Base-by-base conservation (phyloP, 1,284 basidiomycete genomes). In the Tilletiopsis washingtonensis region DNA sequence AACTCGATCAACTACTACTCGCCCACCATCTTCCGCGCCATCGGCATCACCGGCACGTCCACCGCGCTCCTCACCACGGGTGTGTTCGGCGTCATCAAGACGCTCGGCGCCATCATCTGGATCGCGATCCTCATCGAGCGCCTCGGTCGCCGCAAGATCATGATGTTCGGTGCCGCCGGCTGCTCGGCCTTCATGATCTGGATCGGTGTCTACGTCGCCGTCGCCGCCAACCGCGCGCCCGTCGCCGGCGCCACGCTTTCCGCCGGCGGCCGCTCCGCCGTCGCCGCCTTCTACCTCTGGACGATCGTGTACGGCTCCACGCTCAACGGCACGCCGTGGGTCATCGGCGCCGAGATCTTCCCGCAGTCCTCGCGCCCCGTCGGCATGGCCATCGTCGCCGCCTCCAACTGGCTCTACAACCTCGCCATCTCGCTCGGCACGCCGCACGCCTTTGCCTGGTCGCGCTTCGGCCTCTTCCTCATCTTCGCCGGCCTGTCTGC, bases 61-160 rank as follows among this genome's bases (percentile, higher is more conserved):
- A 76, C 82, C 0, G 79, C 77, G 32, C 77, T 87, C 1, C 78
- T 88, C 27, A 84, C 86, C 1, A 88, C 86, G 9, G 87, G 86
- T 44, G 81, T 88, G 11, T 86, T 88, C 50, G 86, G 86, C 42
- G 81, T 88, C 71, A 75, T 86, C 53, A 83, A 84, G 11, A 85
- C 84, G 0, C 81, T 85, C 51, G 83, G 84, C 6, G 81, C 83
- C 1, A 81, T 85, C 24, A 77, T 86, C 45, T 86, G 81, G 78
- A 67, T 69, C 47, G 62, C 72, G 51, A 53, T 71, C 56, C 47
- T 75, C 23, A 78, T 86, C 25, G 84, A 86, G 69, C 78, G 82
- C 47, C 61, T 82, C 20, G 84, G 84, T 24, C 79, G 84, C 21
- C 74, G 78, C 4, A 62, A 62, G 1, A 61, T 78, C 21, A 67